Evolutionary conservation across 2,329 filamentous ascomycete genomes (phyloP), one percentile per base, ranked within the genome.

Genomic region (Graphiopsis chlorocephala): DNA sequence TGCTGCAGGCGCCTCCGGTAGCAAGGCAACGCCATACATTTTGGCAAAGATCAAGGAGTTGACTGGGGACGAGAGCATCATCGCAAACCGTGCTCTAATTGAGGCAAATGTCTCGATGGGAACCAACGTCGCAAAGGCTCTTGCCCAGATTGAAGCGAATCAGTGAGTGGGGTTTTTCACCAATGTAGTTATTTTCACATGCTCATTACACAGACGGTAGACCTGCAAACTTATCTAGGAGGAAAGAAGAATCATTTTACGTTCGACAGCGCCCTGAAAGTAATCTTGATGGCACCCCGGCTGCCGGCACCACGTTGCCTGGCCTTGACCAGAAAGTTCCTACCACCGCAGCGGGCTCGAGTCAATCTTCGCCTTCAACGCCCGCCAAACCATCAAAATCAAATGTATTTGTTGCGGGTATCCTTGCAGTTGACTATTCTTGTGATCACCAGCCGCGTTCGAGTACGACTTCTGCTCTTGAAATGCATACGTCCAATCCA

Each of bases 401-500:
- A 60, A 88, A 93, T 69, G 84, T 97, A n/a, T 80, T 97, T 29
- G 92, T 97, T 50, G 91, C 93, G 60, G 94, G 93, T n/a, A 92
- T 92, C 14, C 85, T 98, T 31, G 94, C 94, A 17, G 83, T 97
- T 67, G 94, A 98, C 76, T 82, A 95, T 38, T 90, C 89, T 69
- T 97, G 94, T 80, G 90, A 97, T 75, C 95, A 89, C 73, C 73
- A 80, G 28, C 84, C 57, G 11, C 55, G 61, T 48, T 67, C 76
- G 10, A 74, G 75, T 28, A 75, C 78, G n/a, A 71, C 74, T 70
- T 66, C 81, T 75, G 66, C 69, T 74, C 81, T 88, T 6, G 79
- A 84, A 59, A 81, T 88, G 42, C 86, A 93, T 66, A 97, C 93
- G 0, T 98, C 94, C 0, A 98, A 98, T 72, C 91, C 91, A 57